phyloP scores from a whole-genome alignment of 2,329 filamentous ascomycete genomes.

The Pestalotiopsis sp. region DNA sequence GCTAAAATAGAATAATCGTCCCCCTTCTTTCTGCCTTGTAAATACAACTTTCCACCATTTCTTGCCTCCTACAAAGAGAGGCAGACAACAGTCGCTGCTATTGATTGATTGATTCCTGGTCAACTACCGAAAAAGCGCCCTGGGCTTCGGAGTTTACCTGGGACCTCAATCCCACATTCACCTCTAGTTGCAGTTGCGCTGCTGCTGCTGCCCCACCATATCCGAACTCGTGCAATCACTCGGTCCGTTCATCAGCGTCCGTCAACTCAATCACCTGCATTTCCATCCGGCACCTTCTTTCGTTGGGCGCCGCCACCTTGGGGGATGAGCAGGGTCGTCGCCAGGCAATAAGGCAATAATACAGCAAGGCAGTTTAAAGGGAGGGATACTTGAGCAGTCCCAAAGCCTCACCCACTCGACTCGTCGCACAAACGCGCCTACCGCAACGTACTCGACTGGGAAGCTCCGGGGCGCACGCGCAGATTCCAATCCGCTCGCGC shows the following conservation, averaged over 20 bases:
- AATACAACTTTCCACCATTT: neutral
- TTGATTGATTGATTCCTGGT: neutral
- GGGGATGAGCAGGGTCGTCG: neutral
- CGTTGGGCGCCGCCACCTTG: neutral
- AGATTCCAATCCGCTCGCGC: neutral
- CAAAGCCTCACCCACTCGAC: neutral
- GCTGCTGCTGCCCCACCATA: neutral
- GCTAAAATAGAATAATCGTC: neutral
- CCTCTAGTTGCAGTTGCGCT: neutral
- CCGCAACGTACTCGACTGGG: neutral
- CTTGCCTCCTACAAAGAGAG: neutral
- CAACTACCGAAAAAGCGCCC: neutral
- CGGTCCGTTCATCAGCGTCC: neutral
- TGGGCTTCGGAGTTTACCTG: neutral
- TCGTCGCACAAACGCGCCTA: neutral
- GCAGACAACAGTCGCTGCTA: neutral
- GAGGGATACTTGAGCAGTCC: neutral
- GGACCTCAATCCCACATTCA: neutral
- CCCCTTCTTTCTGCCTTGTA: neutral
- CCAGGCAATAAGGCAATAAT: neutral
- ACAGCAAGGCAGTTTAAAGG: neutral
- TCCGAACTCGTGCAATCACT: neutral
- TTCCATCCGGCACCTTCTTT: neutral
- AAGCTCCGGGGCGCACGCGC: neutral
- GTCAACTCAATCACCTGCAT: neutral